These are phyloP conservation scores for Trichocladium antarcticum DNA, from an alignment of 495 filamentous ascomycete species.

Conservation along the genomic window DNA sequence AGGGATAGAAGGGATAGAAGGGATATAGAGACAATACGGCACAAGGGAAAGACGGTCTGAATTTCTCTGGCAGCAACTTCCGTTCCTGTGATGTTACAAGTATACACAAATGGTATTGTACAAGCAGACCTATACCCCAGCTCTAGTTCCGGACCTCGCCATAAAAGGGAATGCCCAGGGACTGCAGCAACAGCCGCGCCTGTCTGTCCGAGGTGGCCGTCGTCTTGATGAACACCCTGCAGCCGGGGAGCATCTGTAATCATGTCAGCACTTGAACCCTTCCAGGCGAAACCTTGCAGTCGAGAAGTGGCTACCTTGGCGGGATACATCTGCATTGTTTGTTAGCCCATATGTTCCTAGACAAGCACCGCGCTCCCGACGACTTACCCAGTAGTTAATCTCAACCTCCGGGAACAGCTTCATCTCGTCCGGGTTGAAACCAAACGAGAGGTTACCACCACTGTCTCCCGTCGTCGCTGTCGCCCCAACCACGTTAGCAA, in stretches of 20 bases:
- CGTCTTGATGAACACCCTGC: slow-evolving; percentile 78
- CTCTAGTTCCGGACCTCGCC: slow-evolving; percentile 47
- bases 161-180: slow-evolving; percentile 76
- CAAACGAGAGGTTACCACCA: slow-evolving; percentile 76
- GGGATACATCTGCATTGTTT: slow-evolving; percentile 16
- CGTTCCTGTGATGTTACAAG: slow-evolving; percentile 7
- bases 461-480: slow-evolving; percentile 59
- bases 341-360: not conserved
- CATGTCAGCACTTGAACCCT: not conserved
- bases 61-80: not conserved
- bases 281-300: not conserved
- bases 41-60: not conserved
- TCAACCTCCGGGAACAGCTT: slow-evolving; percentile 86
- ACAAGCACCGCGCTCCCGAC: slow-evolving; percentile 3
- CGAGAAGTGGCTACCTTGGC: slow-evolving; percentile 5
- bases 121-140: not conserved
- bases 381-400: slow-evolving; percentile 79
- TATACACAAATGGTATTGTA: slow-evolving; percentile 15
- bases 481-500: not conserved
- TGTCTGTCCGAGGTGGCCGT: slow-evolving; percentile 82
- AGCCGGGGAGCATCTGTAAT: slow-evolving; percentile 83
- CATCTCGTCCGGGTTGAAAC: slow-evolving; percentile 58
- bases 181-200: slow-evolving; percentile 70
- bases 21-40: not conserved
- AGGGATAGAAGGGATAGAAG: slow-evolving; percentile 2